A percentile compares a stretch with the other conserved stretches of the same genome.
Conservation (phyloP, 179 eudicot species). For the Sideroxylon spinosum region DNA sequence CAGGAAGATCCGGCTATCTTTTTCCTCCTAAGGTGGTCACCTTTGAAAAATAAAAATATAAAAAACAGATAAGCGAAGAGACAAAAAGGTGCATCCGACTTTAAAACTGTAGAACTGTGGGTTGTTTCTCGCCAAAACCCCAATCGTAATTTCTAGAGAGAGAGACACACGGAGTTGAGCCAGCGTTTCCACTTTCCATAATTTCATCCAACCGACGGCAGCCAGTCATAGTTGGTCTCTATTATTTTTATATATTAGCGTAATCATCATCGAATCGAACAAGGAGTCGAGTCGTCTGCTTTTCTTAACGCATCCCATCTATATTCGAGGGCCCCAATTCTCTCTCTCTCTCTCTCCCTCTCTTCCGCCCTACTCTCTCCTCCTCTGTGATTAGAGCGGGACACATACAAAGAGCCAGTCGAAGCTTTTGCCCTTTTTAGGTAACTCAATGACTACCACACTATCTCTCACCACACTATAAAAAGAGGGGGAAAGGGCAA, state of each 20-base stretch:
- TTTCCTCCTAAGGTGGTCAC: too few relatives aligned
- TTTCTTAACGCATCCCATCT: neutral
- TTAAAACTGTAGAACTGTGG: too few relatives aligned
- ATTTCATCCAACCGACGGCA: neutral
- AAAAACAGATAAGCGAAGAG: too few relatives aligned
- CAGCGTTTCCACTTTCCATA: neutral
- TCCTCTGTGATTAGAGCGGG: conserved; percentile 8
- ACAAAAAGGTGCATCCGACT: too few relatives aligned
- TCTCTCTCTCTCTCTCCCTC: neutral
- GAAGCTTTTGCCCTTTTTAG: conserved; percentile 1
- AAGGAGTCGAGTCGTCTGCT: neutral
- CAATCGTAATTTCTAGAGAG: neutral
- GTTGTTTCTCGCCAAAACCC: neutral
- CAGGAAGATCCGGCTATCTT: too few relatives aligned
- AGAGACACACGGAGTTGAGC: neutral
- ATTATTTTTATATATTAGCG: too few relatives aligned
- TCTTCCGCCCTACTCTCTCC: neutral
- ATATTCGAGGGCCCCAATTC: neutral
- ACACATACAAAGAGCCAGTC: neutral
- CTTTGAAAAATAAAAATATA: too few relatives aligned
- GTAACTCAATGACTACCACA: neutral
- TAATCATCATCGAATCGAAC: too few relatives aligned
- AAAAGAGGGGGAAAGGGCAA: conserved; percentile 23
- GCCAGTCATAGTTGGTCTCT: neutral
- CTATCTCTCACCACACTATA: neutral